Evolutionary conservation across 2,329 filamentous ascomycete genomes (phyloP).

Genomic region (Penicillium concentricum): DNA sequence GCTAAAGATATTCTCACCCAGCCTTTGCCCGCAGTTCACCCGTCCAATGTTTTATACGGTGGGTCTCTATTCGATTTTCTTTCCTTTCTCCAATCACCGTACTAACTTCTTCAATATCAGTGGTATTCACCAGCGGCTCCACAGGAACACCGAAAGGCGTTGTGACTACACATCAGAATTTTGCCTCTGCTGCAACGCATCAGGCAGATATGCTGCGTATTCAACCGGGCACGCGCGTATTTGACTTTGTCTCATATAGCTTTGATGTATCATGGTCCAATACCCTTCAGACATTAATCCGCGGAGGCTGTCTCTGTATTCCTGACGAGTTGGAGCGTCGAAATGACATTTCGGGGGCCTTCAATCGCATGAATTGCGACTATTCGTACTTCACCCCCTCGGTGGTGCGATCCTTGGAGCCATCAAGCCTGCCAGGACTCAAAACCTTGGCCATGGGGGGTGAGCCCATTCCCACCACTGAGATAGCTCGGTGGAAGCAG

Average conservation of each 20-base stretch:
- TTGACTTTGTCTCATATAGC: constrained; percentile 1
- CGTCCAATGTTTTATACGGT: not conserved
- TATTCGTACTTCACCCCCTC: not conserved
- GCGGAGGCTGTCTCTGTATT: constrained; percentile 2
- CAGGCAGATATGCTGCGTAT: not conserved
- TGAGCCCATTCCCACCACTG: not conserved
- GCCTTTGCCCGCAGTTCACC: not conserved
- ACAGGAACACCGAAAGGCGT: not conserved
- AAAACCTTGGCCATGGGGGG: not conserved
- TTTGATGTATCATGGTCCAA: constrained; percentile 4
- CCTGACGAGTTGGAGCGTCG: not conserved
- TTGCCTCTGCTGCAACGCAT: not conserved
- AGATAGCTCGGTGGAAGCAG: not conserved
- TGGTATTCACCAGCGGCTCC: not conserved
- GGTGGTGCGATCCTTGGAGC: not conserved
- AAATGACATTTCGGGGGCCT: not conserved
- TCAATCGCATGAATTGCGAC: not conserved
- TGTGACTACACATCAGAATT: not conserved
- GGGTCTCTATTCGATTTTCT: not conserved
- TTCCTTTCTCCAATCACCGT: not conserved
- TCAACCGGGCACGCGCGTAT: not conserved
- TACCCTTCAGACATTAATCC: not conserved
- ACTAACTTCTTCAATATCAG: not conserved
- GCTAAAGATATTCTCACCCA: not conserved
- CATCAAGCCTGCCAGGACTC: not conserved